Evolutionary conservation across 1,284 basidiomycete species (phyloP), one percentile per base, ranked within the genome.

Genomic region (Cryptococcus sp.): DNA sequence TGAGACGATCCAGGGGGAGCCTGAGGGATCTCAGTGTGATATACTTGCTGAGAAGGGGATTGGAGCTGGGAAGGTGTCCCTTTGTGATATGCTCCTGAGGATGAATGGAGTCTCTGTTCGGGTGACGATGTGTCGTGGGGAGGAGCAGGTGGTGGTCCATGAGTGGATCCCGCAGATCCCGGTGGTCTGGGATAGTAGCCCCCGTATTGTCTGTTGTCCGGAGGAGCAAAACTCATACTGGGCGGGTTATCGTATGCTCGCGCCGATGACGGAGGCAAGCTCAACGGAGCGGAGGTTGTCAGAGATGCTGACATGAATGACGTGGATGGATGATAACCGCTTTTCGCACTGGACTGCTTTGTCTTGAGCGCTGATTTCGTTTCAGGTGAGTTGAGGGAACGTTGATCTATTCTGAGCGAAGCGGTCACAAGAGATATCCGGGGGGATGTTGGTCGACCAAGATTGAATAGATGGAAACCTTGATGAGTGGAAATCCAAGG

Each of bases 1-100:
- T 73, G 71, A 27, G 70, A 69, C 8, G 71, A 68, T 6, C 68
- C 69, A n/a, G 72, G 67, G 11, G 66, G 65, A 20, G 66, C 30
- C 8, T 35, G 58, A 19, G 52, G 61, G 40, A 68, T 52, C 27
- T 71, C 68, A 57, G 61, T 62, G 2, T 60, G 57, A 25, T 67
- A 64, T 10, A 64, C 62, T 39, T 55, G 57, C 11, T 66, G 56
- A 23, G 55, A 58, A 7, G 68, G 70, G 2, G 70, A 71, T 52
- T 68, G 64, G 20, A 66, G 58, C 15, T 65, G 60, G 13, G 48
- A 55, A 6, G 62, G 56, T n/a, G 55, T 50, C 13, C 57, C 42
- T 57, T 69, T 68, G 30, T 60, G 47, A 58, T 64, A 72, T 27
- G 60, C 62, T 35, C 30, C 30, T 39, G 66, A 65, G 39, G 72